Base-by-base conservation (phyloP, 192 early-diverging fungal species). In the Backusella circina region DNA sequence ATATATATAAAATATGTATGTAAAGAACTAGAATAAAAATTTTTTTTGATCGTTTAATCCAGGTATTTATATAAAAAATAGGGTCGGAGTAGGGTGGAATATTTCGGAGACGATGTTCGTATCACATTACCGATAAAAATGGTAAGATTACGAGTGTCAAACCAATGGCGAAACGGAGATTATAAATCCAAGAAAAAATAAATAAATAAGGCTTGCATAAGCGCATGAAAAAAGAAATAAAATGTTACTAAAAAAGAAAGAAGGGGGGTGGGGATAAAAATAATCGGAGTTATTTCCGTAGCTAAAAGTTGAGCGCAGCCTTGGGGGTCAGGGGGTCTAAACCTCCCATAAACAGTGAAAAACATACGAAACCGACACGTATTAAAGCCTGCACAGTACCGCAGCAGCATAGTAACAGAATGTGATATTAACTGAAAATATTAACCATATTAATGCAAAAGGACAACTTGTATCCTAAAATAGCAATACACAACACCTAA, bases 91-190 rank as follows among this genome's bases (percentile, higher is more conserved):
- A 61, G 28, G 36, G 36, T 68, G 67, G 67, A 38, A 33, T 68
- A 13, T 68, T 13, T 68, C 67, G 67, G 67, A 68, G 33, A 33
- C 67, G 36, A n/a, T 37, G 18, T 23, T 23, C 10, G 36, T 37
- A 68, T 68, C 67, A 36, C 33, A 68, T 61, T 61, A 28, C 23
- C 54, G 2, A 28, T 61, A 61, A 33, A 33, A 31, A 23, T 38
- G 35, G 67, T 16, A 68, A 68, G 35, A 68, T 68, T 68, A 33
- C 66, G 36, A 68, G 9, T 68, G 67, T 68, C 67, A 68, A 68
- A 26, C 67, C 67, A 68, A 68, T 68, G 18, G 21, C 16, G 33
- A 37, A 23, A 37, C 67, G 36, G 32, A 28, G 54, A 61, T 61
- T 61, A 61, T 61, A 61, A 61, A 61, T 61, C 23, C 21, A 61